Evolutionary conservation across 345 rosid genomes (phyloP), one percentile per base, ranked within the genome.

Genomic region (Theobroma cacao): DNA sequence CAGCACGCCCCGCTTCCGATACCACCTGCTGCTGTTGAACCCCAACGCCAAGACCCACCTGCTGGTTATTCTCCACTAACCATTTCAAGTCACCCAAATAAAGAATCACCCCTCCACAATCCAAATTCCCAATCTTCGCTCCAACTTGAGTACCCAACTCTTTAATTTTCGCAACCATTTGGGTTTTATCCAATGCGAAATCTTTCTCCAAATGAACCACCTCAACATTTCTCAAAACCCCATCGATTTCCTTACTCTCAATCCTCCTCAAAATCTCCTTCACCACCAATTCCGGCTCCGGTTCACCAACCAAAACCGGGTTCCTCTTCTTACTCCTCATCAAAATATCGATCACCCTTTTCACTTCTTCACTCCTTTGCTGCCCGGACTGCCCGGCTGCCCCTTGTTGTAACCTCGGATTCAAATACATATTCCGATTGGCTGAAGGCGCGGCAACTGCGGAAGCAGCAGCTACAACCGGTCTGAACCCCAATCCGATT

Each of bases 71-170:
- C 82, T 90, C 95, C 65, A 86, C 95, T 61, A 96, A 88, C 98
- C 99, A 96, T 79, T 94, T 96, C 82, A 96, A 85, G 87, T 96
- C 97, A 2, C 98, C 99, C 83, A 96, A 86, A 87, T 96, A 85
- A 33, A 96, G 83, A 82, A 96, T 82, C 81, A 90, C 87, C 12
- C 99, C 92, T 4, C 89, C 86, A 56, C 86, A 75, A 59, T 77
- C 90, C 65, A 33, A 82, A 65, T 80, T 80, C 65, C 78, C 85
- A n/a, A 90, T 79, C 86, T 79, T 82, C 20, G 82, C 69, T 87
- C 89, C 97, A 5, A 94, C 79, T 76, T 88, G 74, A 36, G 80
- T 80, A 26, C 85, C 90, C 72, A 94, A 84, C 73, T 94, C 97
- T 26, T 79, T 83, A 20, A 94, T 82, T 84, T 84, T 92, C 1